Base-by-base conservation (phyloP, 345 rosid genomes). In the Ceriops decandra region DNA sequence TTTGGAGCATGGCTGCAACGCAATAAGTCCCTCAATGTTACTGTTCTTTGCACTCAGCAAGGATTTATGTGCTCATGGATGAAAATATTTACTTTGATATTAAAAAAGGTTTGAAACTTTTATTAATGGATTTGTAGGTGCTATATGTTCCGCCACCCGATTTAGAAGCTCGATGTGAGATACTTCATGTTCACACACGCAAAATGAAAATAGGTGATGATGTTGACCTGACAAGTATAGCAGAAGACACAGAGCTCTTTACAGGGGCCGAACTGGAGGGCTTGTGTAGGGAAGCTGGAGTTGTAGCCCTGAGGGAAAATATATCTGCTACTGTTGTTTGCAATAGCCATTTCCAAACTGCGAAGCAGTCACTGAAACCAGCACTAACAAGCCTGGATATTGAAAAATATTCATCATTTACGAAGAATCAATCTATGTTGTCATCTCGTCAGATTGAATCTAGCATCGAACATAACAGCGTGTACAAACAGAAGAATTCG, bases 181-280 rank as follows among this genome's bases (percentile, higher is more conserved):
- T 87, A 67, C 87, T 95, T 21, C 16, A 67, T 5, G 93, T 90
- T 62, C 97, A 91, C 69, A 91, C 96, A 52, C 87, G 87, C 10
- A 85, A 81, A 71, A 95, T 95, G 97, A 86, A 78, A 64, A 65
- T 87, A 51, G 85, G 81, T 16, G 59, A 80, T 36, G 99, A 91
- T 36, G 87, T 95, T 49, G 84, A 95, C 72, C 85, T 95, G 52
- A 77, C 79, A 65, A 82, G 80, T 67, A 79, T 88, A 56, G 96
- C 99, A 2, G 86, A 84, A 59, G 92, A 85, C 21, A 89, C 97
- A 0, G 92, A 89, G 46, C 85, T 87, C n/a, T 91, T 88, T 68
- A 91, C 95, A 0, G 97, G 99, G 56, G 96, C 97, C 0, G 97
- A 95, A 63, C 82, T 91, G 47, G 92, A 91, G 58, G 90, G 93